Evolutionary conservation across 2,329 filamentous ascomycete species (phyloP).

Genomic region (Magnaporthiopsis incrustans): DNA sequence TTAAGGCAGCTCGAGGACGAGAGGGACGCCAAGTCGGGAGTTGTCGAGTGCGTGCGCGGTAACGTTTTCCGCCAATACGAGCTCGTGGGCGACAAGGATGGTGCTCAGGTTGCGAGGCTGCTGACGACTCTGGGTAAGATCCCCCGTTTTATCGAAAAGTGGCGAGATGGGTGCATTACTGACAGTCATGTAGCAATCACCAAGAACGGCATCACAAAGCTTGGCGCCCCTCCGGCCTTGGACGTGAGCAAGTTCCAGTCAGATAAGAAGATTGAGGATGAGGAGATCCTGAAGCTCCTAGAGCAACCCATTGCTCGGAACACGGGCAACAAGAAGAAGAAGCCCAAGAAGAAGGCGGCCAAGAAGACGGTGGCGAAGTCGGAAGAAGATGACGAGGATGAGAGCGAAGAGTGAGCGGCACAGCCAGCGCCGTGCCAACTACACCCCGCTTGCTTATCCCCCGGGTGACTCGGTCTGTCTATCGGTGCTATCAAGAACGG

Average conservation of each 20-base stretch:
- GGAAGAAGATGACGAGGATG: constrained; percentile 23
- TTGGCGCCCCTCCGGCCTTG: constrained; percentile 66
- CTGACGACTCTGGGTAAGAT: constrained; percentile 87
- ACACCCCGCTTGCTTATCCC: background rate
- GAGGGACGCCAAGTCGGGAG: constrained; percentile 88
- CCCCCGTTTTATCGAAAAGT: background rate
- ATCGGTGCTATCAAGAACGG: background rate
- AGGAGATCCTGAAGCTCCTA: constrained; percentile 90
- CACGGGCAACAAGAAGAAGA: constrained; percentile 91
- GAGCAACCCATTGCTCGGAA: constrained; percentile 80
- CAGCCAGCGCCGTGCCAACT: constrained; percentile 18
- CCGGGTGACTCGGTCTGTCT: background rate
- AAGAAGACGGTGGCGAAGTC: constrained; percentile 36
- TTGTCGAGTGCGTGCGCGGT: constrained; percentile 90
- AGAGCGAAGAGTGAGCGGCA: constrained; percentile 24
- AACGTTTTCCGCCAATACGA: constrained; percentile 95
- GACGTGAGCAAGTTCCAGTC: constrained; percentile 81
- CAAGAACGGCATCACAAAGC: constrained; percentile 89
- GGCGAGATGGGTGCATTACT: constrained; percentile 4
- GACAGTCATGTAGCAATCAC: constrained; percentile 64
- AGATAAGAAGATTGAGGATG: constrained; percentile 96
- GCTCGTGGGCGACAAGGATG: constrained; percentile 89
- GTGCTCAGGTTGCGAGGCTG: constrained; percentile 72
- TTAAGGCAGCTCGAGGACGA: constrained; percentile 95
- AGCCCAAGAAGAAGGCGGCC: constrained; percentile 65